phyloP scores from a whole-genome alignment of 139 green algal species.

The Volvox africanus region DNA sequence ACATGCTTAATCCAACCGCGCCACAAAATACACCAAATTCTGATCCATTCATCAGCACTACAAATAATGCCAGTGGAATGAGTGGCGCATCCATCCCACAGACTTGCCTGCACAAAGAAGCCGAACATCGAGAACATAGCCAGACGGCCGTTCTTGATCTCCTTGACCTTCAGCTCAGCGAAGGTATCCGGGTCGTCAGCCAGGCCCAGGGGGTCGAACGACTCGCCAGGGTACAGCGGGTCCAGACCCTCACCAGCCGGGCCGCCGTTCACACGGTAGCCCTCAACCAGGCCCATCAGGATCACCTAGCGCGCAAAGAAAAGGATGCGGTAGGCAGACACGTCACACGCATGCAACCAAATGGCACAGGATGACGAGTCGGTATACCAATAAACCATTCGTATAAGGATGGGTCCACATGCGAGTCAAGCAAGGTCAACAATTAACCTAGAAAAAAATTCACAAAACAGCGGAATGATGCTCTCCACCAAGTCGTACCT shows the following conservation, averaged over 20 bases:
- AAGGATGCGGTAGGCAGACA: no score
- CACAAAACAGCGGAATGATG: no score
- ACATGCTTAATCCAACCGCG: no score
- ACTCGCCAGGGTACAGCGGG: constrained; percentile 76
- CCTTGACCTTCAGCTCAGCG: constrained; percentile 83
- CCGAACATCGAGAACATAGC: constrained; percentile 87
- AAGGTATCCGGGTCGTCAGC: constrained; percentile 96
- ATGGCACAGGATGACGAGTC: no score
- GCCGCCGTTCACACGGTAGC: constrained; percentile 88
- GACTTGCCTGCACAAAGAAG: constrained; percentile 76
- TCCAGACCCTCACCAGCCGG: constrained; percentile 83
- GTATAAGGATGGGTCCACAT: no score
- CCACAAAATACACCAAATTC: no score
- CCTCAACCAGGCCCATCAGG: constrained; percentile 90
- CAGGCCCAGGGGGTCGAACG: constrained; percentile 91
- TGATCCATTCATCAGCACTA: no score
- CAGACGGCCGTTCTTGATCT: constrained; percentile 92
- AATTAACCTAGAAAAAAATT: no score
- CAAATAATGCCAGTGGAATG: neutral
- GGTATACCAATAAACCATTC: no score
- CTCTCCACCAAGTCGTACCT: constrained; percentile 70
- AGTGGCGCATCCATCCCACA: neutral
- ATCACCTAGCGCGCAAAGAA: constrained; percentile 68
- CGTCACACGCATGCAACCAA: no score
- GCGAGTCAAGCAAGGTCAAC: no score